Base-by-base conservation (phyloP, 371 early-diverging fungal genomes). In the Apophysomyces ossiformis region DNA sequence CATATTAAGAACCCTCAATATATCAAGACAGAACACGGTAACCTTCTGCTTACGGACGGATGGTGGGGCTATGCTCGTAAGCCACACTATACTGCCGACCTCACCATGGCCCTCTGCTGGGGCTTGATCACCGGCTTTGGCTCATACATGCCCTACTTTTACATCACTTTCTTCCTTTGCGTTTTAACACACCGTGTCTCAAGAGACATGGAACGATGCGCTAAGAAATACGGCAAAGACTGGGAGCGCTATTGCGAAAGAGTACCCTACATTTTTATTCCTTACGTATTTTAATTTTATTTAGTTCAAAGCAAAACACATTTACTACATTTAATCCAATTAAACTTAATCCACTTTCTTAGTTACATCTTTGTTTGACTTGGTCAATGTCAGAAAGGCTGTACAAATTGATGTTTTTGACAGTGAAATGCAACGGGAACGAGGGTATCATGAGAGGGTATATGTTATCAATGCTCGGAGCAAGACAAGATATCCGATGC, bases 61-160 rank as follows among this genome's bases (percentile, higher is more conserved):
- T 96, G 95, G 94, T 96, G 94, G 92, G 94, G 94, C 21, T 66
- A 86, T 59, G 92, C 89, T 9, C 82, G 95, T 59, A 91, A 96
- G 79, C 89, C 93, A 57, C 93, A 96, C 73, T 95, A 96, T 76
- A 84, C 89, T 45, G 92, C 89, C 37, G 96, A 96, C 75, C 87
- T 93, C 81, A 69, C 90, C 46, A 91, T 94, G 91, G 86, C 91
- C 37, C 74, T 93, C 56, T 78, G 92, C 5, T 95, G 94, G 93
- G 92, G 90, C 63, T 78, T 94, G 47, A 88, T 93, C 62, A 81
- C 90, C 41, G 94, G 94, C 41, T 90, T 92, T 67, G 84, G 76
- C 39, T 85, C 90, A 11, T 83, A 87, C 73, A 79, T 96, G 68
- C 90, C 95, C 15, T 96, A 92, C 87, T 95, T 94, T 75, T 95